phyloP scores from a whole-genome alignment of 164 flowering plant genomes.

The Saururus chinensis region DNA sequence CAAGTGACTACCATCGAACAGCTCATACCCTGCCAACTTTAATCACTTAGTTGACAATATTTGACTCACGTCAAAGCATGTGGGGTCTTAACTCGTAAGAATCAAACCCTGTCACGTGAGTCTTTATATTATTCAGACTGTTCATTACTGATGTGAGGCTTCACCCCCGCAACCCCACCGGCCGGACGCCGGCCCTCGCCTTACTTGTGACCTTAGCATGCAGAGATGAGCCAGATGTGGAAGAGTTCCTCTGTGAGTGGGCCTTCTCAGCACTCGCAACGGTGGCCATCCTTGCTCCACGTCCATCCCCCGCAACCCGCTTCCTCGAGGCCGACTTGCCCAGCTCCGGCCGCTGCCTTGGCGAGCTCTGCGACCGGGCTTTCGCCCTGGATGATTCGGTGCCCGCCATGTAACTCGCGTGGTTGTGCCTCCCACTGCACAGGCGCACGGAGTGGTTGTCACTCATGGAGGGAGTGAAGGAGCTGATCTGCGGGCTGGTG shows the following conservation, averaged over 20 bases:
- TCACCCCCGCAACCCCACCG: conserved; percentile 12
- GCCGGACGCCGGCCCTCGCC: conserved; percentile 25
- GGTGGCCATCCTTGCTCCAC: conserved; percentile 1
- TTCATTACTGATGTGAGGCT: too few species aligned
- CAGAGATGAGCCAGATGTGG: not conserved
- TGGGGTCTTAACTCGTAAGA: too few species aligned
- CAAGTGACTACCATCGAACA: too few species aligned
- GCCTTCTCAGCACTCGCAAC: not conserved
- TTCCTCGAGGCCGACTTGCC: conserved; percentile 31
- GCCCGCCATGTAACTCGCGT: conserved; percentile 79
- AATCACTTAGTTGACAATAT: too few species aligned
- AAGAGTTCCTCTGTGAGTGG: conserved; percentile 1
- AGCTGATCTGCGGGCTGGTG: conserved; percentile 44
- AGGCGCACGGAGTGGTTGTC: conserved; percentile 36
- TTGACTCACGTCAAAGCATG: too few species aligned
- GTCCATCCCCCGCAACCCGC: conserved; percentile 21
- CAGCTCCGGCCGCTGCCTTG: conserved; percentile 59
- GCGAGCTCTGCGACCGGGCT: conserved; percentile 75
- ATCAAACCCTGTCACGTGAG: too few species aligned
- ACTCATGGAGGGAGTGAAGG: conserved; percentile 37
- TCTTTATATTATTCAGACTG: too few species aligned
- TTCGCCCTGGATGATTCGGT: conserved; percentile 75
- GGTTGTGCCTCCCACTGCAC: conserved; percentile 29
- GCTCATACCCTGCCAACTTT: too few species aligned
- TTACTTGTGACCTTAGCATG: conserved; percentile 8